Percentiles rank a stretch among this genome's conserved stretches.
phyloP scores from a whole-genome alignment of 2,329 filamentous ascomycete genomes.

The Alternaria viburni region DNA sequence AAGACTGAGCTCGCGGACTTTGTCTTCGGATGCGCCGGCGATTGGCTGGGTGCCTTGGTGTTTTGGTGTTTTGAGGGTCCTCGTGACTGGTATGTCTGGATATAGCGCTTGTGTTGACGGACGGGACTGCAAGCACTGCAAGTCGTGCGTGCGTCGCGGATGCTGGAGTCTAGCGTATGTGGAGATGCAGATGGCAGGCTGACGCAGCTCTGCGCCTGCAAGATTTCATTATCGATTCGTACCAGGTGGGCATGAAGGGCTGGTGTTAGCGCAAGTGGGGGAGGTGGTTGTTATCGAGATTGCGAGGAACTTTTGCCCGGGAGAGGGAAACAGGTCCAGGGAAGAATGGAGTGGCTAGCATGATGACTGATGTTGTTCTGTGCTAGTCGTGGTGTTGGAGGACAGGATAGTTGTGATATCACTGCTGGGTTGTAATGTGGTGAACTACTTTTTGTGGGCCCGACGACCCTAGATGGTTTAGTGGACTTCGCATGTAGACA shows the following conservation, averaged over 20 bases:
- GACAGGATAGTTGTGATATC: not conserved
- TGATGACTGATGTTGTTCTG: not conserved
- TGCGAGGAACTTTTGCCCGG: conserved; percentile 21
- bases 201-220: conserved; percentile 18
- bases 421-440: not conserved
- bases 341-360: not conserved
- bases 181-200: conserved; percentile 22
- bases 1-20: not conserved
- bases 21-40: conserved; percentile 10
- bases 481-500: not conserved
- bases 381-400: not conserved
- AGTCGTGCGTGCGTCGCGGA: conserved; percentile 9
- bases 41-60: conserved; percentile 14
- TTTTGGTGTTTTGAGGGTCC: conserved; percentile 3
- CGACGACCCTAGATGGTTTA: not conserved
- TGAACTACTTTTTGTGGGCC: not conserved
- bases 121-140: not conserved
- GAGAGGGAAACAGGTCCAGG: conserved; percentile 29
- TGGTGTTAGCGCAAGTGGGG: conserved; percentile 38
- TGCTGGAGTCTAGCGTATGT: conserved; percentile 38
- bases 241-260: conserved; percentile 21
- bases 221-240: conserved; percentile 19
- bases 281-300: conserved; percentile 21
- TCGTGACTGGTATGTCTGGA: conserved; percentile 21
- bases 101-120: conserved; percentile 6